These are phyloP conservation scores for Beauveria bassiana DNA, from an alignment of 2,329 filamentous ascomycete genomes.

Conservation along the genomic window DNA sequence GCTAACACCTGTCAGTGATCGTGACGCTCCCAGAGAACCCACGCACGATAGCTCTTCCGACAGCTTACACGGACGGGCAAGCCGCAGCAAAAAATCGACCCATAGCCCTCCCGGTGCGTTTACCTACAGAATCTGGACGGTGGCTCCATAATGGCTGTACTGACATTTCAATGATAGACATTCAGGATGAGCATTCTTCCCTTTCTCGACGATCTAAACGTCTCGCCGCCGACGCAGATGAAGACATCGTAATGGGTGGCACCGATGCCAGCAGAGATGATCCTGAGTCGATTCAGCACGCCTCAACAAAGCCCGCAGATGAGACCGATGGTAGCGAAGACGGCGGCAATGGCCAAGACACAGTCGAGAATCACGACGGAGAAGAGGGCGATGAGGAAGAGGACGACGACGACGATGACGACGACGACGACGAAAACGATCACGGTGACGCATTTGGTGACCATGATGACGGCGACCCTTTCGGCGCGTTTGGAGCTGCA, in stretches of 20 bases:
- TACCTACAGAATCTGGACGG: neutral
- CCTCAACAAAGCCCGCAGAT: constrained; percentile 22
- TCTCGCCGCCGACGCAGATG: constrained; percentile 42
- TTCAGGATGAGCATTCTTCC: constrained; percentile 19
- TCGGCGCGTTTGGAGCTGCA: constrained; percentile 60
- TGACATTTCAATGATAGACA: neutral
- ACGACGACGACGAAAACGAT: constrained; percentile 30
- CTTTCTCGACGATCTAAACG: constrained; percentile 46
- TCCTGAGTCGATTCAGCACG: constrained; percentile 36
- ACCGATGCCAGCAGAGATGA: constrained; percentile 46
- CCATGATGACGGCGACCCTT: constrained; percentile 59
- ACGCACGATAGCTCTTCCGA: neutral
- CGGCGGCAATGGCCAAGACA: neutral
- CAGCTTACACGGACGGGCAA: neutral
- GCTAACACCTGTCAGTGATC: neutral
- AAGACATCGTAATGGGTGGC: constrained; percentile 66
- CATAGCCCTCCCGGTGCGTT: neutral
- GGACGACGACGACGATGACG: constrained; percentile 21
- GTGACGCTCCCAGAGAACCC: neutral
- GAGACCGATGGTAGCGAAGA: constrained; percentile 12
- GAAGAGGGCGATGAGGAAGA: constrained; percentile 20
- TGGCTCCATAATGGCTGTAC: neutral
- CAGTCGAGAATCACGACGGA: neutral
- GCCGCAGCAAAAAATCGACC: constrained; percentile 3
- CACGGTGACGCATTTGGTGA: constrained; percentile 53